Percentiles rank a stretch among this genome's conserved stretches.
Evolutionary conservation across 306 rosid species (phyloP).

Genomic region (Mimosa bimucronata): DNA sequence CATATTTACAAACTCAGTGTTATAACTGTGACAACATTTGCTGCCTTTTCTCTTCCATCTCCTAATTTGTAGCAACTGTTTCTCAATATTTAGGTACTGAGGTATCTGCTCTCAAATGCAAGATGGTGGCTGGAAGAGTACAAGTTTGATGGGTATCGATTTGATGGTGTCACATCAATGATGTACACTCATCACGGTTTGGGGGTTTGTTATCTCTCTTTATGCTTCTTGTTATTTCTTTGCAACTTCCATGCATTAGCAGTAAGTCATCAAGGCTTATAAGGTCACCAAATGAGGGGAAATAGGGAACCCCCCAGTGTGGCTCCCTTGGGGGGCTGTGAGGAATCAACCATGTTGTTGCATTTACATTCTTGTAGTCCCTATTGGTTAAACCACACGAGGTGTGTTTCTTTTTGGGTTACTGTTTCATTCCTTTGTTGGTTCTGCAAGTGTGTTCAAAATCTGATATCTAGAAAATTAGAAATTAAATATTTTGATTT

Average conservation of each 20-base stretch:
- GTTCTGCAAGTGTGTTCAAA: background rate
- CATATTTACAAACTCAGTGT: slow-evolving; percentile 24
- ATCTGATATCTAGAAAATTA: background rate
- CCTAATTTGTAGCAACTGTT: slow-evolving; percentile 14
- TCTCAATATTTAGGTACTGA: slow-evolving; percentile 65
- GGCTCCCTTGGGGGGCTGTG: background rate
- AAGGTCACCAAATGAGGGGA: slow-evolving; percentile 6
- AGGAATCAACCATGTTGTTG: slow-evolving; percentile 3
- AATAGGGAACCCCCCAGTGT: background rate
- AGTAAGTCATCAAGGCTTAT: slow-evolving; percentile 10
- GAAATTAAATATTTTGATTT: background rate
- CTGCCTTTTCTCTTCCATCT: slow-evolving; percentile 27
- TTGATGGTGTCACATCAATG: slow-evolving; percentile 86
- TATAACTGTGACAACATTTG: slow-evolving; percentile 20
- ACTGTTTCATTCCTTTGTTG: background rate
- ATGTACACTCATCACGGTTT: slow-evolving; percentile 95
- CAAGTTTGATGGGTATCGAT: slow-evolving; percentile 82
- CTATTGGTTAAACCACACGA: background rate
- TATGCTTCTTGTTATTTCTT: slow-evolving; percentile 27
- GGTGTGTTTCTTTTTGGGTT: background rate
- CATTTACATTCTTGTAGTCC: background rate
- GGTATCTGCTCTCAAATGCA: slow-evolving; percentile 80
- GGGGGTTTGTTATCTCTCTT: slow-evolving; percentile 52
- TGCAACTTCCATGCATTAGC: slow-evolving; percentile 10
- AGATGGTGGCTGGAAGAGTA: slow-evolving; percentile 88